phyloP scores from a whole-genome alignment of 2,329 filamentous ascomycete genomes.

The Mollisiaceae sp. region DNA sequence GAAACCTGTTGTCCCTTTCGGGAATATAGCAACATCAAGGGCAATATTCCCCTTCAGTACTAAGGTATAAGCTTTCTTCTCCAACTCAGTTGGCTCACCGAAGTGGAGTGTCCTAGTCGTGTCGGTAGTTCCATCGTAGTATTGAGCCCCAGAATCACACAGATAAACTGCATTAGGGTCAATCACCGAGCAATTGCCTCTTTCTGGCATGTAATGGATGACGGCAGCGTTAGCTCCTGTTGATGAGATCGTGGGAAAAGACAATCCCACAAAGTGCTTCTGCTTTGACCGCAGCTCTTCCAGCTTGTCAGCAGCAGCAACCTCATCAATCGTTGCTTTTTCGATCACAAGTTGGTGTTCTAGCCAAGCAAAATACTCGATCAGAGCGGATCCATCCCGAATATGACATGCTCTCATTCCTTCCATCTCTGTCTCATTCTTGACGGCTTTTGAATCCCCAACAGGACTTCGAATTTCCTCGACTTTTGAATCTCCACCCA shows the following conservation, averaged over 20 bases:
- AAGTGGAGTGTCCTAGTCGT: conserved; percentile 95
- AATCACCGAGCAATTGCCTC: conserved; percentile 79
- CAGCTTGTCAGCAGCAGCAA: conserved; percentile 89
- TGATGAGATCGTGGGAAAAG: conserved; percentile 95
- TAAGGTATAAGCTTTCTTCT: conserved; percentile 89
- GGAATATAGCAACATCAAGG: conserved; percentile 84
- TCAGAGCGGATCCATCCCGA: conserved; percentile 88
- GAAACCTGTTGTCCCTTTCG: conserved; percentile 93
- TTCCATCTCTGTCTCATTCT: conserved; percentile 86
- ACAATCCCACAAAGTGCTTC: conserved; percentile 83
- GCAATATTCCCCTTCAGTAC: conserved; percentile 95
- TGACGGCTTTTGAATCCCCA: conserved; percentile 89
- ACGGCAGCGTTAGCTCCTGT: conserved; percentile 84
- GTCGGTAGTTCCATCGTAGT: conserved; percentile 92
- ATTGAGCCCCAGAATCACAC: conserved; percentile 97
- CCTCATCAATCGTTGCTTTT: conserved; percentile 79
- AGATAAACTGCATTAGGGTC: conserved; percentile 88
- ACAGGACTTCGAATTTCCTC: conserved; percentile 89
- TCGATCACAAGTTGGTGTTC: conserved; percentile 83
- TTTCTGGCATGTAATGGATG: conserved; percentile 93
- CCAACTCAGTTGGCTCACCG: conserved; percentile 78
- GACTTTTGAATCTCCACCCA: conserved; percentile 84
- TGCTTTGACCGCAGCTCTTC: conserved; percentile 73
- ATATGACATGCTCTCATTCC: conserved; percentile 96
- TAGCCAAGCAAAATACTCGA: conserved; percentile 94